Evolutionary conservation across 2,329 filamentous ascomycete species (phyloP), one percentile per base, ranked within the genome.

Genomic region (Colletotrichum tofieldiae): DNA sequence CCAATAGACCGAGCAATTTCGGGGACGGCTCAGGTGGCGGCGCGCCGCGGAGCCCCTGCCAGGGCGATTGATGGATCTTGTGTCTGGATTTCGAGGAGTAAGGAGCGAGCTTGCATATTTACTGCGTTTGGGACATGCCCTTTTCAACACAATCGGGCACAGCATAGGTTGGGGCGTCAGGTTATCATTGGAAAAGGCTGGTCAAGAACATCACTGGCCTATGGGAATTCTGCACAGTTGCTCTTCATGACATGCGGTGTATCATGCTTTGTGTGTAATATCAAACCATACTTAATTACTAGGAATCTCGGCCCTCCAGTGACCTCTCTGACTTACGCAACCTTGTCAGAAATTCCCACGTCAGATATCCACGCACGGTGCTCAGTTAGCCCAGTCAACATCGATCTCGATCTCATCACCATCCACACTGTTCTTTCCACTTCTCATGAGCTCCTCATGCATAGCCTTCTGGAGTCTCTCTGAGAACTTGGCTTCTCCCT

Each of bases 1-100:
- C 69, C 3, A 47, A 54, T 6, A 68, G 65, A 11, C 69, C 65
- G 20, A 43, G 52, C 26, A 69, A 51, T 35, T 45, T 55, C 12
- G 20, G 59, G 11, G 41, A 47, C 12, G 49, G 41, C 23, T n/a
- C 35, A n/a, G n/a, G n/a, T 12, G 35, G 32, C 14, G 8, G 5
- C 43, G 5, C 32, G 9, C 5, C 14, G 41, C 26, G 39, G 11
- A n/a, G 5, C 7, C 11, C 18, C 26, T 39, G 7, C 20, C 2
- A 41, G n/a, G n/a, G 32, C 7, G n/a, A 9, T 26, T 58, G 35
- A 41, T 5, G 12, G 14, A n/a, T 20, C 5, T 18, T 12, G 3
- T 5, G 23, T 7, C 12, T 23, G n/a, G 32, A 2, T 39, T 41
- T 1, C 14, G 14, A 39, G 16, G 12, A 3, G 39, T 6, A 23